Base-by-base conservation (phyloP, 106 monocot species). In the Platanthera zijinensis region DNA sequence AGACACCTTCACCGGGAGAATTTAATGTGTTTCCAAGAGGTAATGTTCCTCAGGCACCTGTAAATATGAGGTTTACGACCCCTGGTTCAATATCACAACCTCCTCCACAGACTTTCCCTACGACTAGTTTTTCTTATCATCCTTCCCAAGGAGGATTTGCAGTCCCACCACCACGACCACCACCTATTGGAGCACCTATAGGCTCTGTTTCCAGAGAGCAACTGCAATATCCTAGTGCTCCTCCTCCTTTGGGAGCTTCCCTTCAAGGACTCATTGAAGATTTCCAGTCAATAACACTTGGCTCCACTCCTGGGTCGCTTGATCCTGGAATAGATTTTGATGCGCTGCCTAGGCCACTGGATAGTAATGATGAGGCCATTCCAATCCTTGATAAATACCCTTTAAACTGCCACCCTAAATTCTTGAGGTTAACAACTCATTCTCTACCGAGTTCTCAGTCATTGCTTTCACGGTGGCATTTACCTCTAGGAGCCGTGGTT, bases 381-480 rank as follows among this genome's bases (percentile, higher is more conserved):
- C 85, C 78, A 30, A 6, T 89, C 75, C 59, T 79, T 73, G 90
- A 99, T 19, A 69, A 83, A 68, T 92, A 90, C 73, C 94, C 99
- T 77, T 76, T 90, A 48, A 99, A 99, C 75, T 94, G 99, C 76
- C 88, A 94, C 56, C 90, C 86, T 28, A 88, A 90, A 85, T 99
- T 80, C 69, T 87, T 99, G 28, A 80, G 92, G 74, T 62, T 99
- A 86, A 99, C 99, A 61, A 99, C 92, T 56, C 85, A 94, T 83
- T 90, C 99, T 10, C 74, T 99, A 63, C 99, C 99, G 17, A 92
- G 78, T 83, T 99, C 94, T 59, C 99, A 99, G 76, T 99, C 99
- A 49, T 74, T 99, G 78, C 81, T 83, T 82, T 73, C 92, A 53
- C 88, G 99, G 75, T 99, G 99, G 99, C 99, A 99, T 85, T 84